Percentiles rank a stretch among this genome's conserved stretches.
These are phyloP conservation scores for Mycothermus thermophilus DNA, from an alignment of 495 filamentous ascomycete genomes.

Conservation along the genomic window DNA sequence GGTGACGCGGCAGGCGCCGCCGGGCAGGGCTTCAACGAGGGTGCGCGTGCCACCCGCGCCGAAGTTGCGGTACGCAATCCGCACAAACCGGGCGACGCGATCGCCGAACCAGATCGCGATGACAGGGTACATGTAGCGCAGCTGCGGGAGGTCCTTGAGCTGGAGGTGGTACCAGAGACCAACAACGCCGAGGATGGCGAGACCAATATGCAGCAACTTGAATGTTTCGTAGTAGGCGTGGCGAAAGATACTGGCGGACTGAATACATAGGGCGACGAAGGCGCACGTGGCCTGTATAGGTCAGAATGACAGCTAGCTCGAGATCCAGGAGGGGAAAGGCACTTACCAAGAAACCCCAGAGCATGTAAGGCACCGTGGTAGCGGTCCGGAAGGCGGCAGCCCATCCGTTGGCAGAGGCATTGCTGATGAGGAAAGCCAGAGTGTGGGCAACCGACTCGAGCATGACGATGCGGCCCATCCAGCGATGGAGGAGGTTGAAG, in stretches of 20 bases:
- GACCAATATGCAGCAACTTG: constrained; percentile 61
- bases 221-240: constrained; percentile 90
- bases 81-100: constrained; percentile 40
- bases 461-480: constrained; percentile 61
- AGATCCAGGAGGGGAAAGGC: background rate
- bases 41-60: constrained; percentile 45
- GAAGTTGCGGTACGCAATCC: constrained; percentile 52
- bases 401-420: constrained; percentile 31
- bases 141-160: constrained; percentile 45
- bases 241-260: constrained; percentile 61
- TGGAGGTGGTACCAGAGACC: constrained; percentile 58
- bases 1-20: constrained; percentile 52
- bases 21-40: constrained; percentile 49
- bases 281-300: constrained; percentile 36
- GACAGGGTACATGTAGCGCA: constrained; percentile 45
- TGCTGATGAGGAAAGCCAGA: constrained; percentile 28
- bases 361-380: constrained; percentile 25
- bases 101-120: constrained; percentile 54
- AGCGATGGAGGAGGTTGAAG: constrained; percentile 70
- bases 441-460: constrained; percentile 51
- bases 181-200: constrained; percentile 47
- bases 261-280: constrained; percentile 50
- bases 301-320: constrained; percentile 16
- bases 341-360: constrained; percentile 44
- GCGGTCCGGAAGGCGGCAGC: constrained; percentile 24